Evolutionary conservation across 805 yeast species (phyloP).

Genomic region (Kurtzmaniella fragi): DNA sequence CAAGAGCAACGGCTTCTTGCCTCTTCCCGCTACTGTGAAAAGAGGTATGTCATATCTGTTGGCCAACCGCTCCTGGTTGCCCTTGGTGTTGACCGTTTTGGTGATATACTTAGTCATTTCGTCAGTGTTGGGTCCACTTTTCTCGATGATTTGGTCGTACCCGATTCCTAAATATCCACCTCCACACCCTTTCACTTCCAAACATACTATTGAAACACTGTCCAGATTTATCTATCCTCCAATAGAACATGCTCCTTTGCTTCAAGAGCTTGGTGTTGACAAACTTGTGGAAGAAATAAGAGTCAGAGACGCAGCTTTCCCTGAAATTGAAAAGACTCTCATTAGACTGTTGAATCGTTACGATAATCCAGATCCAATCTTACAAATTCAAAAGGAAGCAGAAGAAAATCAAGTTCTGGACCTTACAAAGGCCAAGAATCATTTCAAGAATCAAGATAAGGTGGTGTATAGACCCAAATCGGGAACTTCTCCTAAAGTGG

Average conservation of each 20-base stretch:
- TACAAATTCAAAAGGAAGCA: constrained; percentile 37
- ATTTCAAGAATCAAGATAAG: constrained; percentile 64
- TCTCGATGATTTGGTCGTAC: background rate
- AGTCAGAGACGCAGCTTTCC: constrained; percentile 41
- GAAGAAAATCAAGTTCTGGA: constrained; percentile 43
- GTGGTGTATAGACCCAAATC: constrained; percentile 39
- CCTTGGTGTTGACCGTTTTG: background rate
- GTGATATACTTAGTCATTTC: background rate
- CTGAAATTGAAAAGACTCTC: constrained; percentile 30
- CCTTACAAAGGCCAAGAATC: constrained; percentile 43
- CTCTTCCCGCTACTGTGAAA: constrained; percentile 26
- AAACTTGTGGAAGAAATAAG: constrained; percentile 45
- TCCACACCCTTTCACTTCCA: constrained; percentile 29
- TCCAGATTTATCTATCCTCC: constrained; percentile 64
- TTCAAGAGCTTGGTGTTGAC: constrained; percentile 52
- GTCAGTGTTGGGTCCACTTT: background rate
- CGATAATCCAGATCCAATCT: constrained; percentile 36
- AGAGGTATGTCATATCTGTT: constrained; percentile 1
- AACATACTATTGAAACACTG: constrained; percentile 36
- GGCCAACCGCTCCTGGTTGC: too few species aligned
- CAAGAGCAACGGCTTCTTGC: constrained; percentile 15
- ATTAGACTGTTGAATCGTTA: constrained; percentile 36
- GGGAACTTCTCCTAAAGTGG: constrained; percentile 53
- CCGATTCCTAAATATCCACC: constrained; percentile 19
- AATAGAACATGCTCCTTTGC: constrained; percentile 61